Conservation (phyloP, 768 basidiomycete genomes). For the Tulasnella sp. region DNA sequence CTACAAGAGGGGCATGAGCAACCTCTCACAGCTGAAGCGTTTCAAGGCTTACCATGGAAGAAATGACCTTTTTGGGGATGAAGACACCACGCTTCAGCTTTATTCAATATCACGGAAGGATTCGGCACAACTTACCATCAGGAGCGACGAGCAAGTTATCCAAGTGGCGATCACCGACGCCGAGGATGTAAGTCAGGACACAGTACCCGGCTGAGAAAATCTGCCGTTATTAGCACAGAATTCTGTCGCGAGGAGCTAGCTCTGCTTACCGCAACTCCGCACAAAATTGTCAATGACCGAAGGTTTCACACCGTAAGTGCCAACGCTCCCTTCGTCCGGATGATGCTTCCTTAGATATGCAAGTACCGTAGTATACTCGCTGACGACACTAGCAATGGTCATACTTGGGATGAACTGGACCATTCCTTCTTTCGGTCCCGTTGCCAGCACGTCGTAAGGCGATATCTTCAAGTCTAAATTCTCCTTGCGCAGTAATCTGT, state of each 20-base stretch:
- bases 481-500: conserved; percentile 84
- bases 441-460: conserved; percentile 89
- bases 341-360: conserved; percentile 80
- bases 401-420: conserved; percentile 93
- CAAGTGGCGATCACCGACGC: conserved; percentile 93
- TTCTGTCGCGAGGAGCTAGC: not conserved
- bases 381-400: conserved; percentile 89
- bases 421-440: conserved; percentile 89
- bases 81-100: not conserved
- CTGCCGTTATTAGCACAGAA: conserved; percentile 10
- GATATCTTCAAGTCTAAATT: conserved; percentile 88
- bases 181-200: conserved; percentile 90
- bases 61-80: conserved; percentile 59
- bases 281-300: conserved; percentile 94
- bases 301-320: conserved; percentile 91
- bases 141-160: conserved; percentile 90
- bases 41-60: conserved; percentile 67
- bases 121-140: conserved; percentile 51
- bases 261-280: conserved; percentile 84
- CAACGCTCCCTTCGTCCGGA: conserved; percentile 91
- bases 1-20: conserved; percentile 35
- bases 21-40: not conserved
- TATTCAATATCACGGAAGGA: not conserved
- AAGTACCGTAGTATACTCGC: conserved; percentile 79
- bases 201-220: conserved; percentile 79